Evolutionary conservation across 306 rosid species (phyloP), one percentile per base, ranked within the genome.

Genomic region (Prunus davidiana): DNA sequence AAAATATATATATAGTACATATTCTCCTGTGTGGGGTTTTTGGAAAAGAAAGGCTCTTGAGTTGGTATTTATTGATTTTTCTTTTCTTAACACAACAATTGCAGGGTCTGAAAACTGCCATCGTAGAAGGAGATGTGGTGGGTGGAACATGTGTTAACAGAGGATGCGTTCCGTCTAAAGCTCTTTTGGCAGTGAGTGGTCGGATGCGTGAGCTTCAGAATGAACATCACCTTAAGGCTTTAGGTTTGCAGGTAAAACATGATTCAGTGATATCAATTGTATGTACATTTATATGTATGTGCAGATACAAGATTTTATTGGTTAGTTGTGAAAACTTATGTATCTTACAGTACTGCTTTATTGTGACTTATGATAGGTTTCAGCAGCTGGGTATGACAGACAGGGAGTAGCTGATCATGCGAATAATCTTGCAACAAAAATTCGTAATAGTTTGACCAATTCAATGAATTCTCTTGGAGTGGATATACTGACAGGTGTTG

Each of bases 371-470:
- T 28, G 20, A 55, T 65, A 95, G 99, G 97, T 95, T 62, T 78
- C 91, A 24, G 96, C 90, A 25, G 97, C 96, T 50, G 91, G 90
- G 56, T 96, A 92, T 68, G 97, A 96, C 84, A 89, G 99, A 84
- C 98, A 96, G 83, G 99, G 93, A 76, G 98, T 96, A 4, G 99
- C 99, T 61, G 98, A 96, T 76, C 99, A 96, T 83, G 99, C 99
- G 49, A 92, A 88, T 68, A 96, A 96, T 83, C 99, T 96, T 81
- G 99, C 99, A 75, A 67, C 93, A 1, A 92, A 96, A 91, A 96
- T 96, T 61, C 97, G 99, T 19, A 78, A 67, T 70, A 92, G 89
- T 75, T 86, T 96, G 87, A 96, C 98, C 70, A 96, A 84, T 87
- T 96, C 98, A 63, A 82, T 96, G 83, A 96, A 90, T 77, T 93